Evolutionary conservation across 2,329 filamentous ascomycete species (phyloP), one percentile per base, ranked within the genome.

Genomic region (Aspergillus persii): DNA sequence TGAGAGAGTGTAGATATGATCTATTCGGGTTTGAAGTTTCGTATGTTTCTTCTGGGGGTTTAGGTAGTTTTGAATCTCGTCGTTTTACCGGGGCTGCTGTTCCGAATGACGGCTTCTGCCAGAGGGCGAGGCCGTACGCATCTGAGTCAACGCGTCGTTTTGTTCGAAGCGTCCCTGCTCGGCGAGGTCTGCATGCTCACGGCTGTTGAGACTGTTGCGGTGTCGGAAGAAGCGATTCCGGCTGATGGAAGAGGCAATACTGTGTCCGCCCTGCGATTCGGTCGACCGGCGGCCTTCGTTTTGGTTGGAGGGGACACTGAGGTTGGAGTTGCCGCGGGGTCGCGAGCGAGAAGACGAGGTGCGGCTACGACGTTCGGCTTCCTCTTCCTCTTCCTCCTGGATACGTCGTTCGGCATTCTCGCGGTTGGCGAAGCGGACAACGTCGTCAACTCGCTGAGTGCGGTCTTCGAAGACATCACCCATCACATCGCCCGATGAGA

Each of bases 381-480:
- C 70, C 50, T 73, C 70, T 18, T 70, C 71, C 31, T 73, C 72
- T n/a, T 68, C 68, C 58, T 76, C 72, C 50, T 75, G 74, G 23
- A 72, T 70, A 50, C 74, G 74, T 23, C 75, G 74, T 56, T 79
- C 76, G 3, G 71, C 69, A 4, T 73, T 68, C 50, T 77, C 73
- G 29, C 76, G 71, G 66, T 80, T 79, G 48, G 73, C 61, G 27
- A 65, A 65, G 60, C 75, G 71, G 59, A 79, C 68, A 57, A 78
- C 58, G 49, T 76, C 68, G 58, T 79, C 72, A 12, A 84, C 65
- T 30, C 79, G 75, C 70, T 64, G 62, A 60, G 74, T 60, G 59
- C 78, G 80, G 66, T 87, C 84, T 58, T 87, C 84, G 68, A 86
- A 88, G 0, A 90, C 83, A 66, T 91, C 88, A 50, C 84, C 86